phyloP scores from a whole-genome alignment of 2,329 filamentous ascomycete species.

The Epichloe typhina region DNA sequence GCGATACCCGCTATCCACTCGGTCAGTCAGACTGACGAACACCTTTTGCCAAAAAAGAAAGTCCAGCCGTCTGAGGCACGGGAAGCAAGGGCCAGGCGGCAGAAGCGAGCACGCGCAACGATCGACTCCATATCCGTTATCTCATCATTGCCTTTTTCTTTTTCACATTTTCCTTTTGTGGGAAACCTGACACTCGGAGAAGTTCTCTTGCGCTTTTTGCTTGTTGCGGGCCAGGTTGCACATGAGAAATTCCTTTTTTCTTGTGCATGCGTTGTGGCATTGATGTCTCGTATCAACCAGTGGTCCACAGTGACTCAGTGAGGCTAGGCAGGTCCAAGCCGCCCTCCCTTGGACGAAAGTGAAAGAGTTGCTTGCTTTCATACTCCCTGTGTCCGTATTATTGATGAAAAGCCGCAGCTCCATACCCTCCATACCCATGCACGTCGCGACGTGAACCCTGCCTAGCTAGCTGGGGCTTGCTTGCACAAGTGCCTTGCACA shows the following conservation, averaged over 20 bases:
- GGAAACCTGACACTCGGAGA: not conserved
- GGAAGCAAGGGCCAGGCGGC: too few species aligned
- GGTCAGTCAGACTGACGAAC: not conserved
- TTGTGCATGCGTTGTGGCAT: not conserved
- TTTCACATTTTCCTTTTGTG: not conserved
- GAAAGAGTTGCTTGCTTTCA: not conserved
- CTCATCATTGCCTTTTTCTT: not conserved
- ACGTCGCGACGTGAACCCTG: conserved; percentile 4
- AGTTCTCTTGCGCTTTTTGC: not conserved
- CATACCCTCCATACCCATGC: not conserved
- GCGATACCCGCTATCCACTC: not conserved
- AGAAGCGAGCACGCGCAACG: not conserved
- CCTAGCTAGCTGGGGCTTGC: not conserved
- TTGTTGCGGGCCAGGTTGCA: not conserved
- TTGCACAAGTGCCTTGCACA: conserved; percentile 2
- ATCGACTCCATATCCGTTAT: not conserved
- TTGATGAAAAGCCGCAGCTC: not conserved
- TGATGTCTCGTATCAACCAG: conserved; percentile 1
- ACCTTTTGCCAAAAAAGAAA: not conserved
- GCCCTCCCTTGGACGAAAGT: not conserved
- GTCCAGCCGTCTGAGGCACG: not conserved
- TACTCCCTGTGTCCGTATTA: not conserved
- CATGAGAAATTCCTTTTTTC: conserved; percentile 1
- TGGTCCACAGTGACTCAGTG: not conserved
- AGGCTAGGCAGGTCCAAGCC: not conserved